Conservation (phyloP, 768 basidiomycete species). For the Leccinum subgranulosum region DNA sequence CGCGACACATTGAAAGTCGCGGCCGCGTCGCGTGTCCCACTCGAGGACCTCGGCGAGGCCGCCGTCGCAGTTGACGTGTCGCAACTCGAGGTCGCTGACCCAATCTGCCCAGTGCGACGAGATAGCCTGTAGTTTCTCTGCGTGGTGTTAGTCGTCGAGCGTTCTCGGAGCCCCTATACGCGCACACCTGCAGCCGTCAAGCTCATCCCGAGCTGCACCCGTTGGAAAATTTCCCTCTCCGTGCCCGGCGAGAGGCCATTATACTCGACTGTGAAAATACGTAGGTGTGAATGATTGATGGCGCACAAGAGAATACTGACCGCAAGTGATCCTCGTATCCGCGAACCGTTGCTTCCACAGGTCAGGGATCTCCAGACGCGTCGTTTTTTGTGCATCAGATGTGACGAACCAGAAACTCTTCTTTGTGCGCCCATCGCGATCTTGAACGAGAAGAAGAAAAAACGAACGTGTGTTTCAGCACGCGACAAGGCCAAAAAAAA, state of each 20-base stretch:
- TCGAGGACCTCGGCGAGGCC: conserved; percentile 56
- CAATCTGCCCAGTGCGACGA: conserved; percentile 67
- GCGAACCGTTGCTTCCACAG: conserved; percentile 49
- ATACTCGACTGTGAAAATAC: conserved; percentile 59
- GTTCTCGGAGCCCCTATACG: background rate
- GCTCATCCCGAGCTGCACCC: conserved; percentile 78
- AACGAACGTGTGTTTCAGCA: conserved; percentile 4
- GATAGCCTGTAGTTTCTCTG: conserved; percentile 81
- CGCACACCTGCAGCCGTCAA: conserved; percentile 65
- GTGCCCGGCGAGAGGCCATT: conserved; percentile 45
- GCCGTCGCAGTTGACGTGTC: conserved; percentile 54
- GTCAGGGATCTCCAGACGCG: conserved; percentile 52
- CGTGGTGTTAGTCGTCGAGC: background rate
- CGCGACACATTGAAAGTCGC: conserved; percentile 73
- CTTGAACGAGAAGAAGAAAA: conserved; percentile 32
- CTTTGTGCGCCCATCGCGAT: conserved; percentile 54
- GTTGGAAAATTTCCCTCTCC: conserved; percentile 79
- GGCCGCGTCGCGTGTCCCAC: conserved; percentile 68
- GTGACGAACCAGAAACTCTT: conserved; percentile 62
- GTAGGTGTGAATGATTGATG: background rate
- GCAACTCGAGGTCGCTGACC: conserved; percentile 56
- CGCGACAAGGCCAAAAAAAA: conserved; percentile 9
- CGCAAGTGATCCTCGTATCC: conserved; percentile 61
- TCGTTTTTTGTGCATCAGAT: conserved; percentile 42
- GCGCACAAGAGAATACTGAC: conserved; percentile 36